phyloP scores from a whole-genome alignment of 345 rosid genomes.

The Aquilaria yunnanensis region DNA sequence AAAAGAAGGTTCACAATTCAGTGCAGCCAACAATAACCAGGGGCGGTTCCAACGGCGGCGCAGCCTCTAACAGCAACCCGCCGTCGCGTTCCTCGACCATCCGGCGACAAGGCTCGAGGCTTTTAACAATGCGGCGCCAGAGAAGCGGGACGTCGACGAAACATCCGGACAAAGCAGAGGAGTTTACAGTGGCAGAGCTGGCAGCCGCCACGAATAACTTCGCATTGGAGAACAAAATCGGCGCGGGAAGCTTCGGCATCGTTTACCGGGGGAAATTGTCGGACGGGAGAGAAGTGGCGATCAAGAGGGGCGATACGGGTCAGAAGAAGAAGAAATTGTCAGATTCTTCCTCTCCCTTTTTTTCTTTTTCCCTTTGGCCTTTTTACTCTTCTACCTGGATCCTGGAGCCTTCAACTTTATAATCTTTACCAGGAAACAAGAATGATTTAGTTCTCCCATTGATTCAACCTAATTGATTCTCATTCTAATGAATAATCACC shows the following conservation, averaged over 20 bases:
- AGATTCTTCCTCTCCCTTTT: no score
- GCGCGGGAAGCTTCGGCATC: constrained; percentile 84
- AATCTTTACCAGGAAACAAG: no score
- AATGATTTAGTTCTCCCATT: no score
- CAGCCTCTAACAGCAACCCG: constrained; percentile 43
- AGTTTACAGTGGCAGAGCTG: constrained; percentile 58
- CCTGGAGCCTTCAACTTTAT: no score
- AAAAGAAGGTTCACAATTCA: constrained; percentile 82
- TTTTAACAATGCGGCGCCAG: constrained; percentile 63
- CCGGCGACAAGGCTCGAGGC: constrained; percentile 60
- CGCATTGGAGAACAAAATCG: constrained; percentile 73
- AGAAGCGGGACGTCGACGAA: constrained; percentile 94
- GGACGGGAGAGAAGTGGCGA: constrained; percentile 40
- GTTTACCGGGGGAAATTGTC: constrained; percentile 60
- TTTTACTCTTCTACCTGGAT: no score
- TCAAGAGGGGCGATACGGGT: constrained; percentile 73
- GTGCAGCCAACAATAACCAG: constrained; percentile 89
- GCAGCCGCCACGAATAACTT: constrained; percentile 71
- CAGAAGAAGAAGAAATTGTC: constrained; percentile 48
- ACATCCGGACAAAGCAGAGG: constrained; percentile 75
- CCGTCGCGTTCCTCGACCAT: constrained; percentile 46
- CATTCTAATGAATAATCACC: no score
- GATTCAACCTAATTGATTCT: no score
- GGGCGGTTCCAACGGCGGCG: constrained; percentile 43
- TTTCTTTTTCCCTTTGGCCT: no score